Evolutionary conservation across 495 filamentous ascomycete genomes (phyloP), one percentile per base, ranked within the genome.

Genomic region (Trichocladium antarcticum): DNA sequence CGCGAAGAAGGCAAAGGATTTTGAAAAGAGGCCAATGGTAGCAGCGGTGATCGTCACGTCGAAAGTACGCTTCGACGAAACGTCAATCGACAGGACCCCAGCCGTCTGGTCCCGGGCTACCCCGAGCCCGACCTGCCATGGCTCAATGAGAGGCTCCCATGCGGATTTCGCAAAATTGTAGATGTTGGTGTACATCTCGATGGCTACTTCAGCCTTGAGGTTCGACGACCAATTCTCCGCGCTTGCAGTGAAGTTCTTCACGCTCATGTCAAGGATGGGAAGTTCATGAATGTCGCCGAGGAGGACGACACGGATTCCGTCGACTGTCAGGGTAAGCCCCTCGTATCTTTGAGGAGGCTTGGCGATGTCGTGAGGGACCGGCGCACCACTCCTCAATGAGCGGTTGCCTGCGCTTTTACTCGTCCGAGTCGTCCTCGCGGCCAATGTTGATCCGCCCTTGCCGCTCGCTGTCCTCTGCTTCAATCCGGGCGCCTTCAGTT

Each of bases 91-190:
- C 51, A 95, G 70, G 38, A 79, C 73, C 37, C 93, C 85, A 1
- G 81, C 84, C 51, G 79, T 76, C 38, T 78, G 69, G 37, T 90
- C 83, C 58, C 81, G 87, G 10, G 87, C 82, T 68, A 97, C 76
- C 45, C 92, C 87, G 57, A 97, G 82, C 22, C 89, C 90, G 17
- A 97, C 69, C 51, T 92, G 82, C 92, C 92, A 98, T 28, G 93
- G 92, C 63, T 98, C 92, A 21, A 97, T 83, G 28, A 98, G 70
- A 8, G 92, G 92, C 64, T 97, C 92, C 92, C 92, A 98, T 8
- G 88, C 85, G 1, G 93, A 97, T 64, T 98, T 97, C 17, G 92
- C 89, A 66, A 98, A 98, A 64, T 97, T 98, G 73, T 93, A 97
- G 43, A 97, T 81, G 62, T 97, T 98, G 57, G 93, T 74, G 64